Conservation (phyloP, 2,329 filamentous ascomycete species). For the Grosmannia clavigera region DNA sequence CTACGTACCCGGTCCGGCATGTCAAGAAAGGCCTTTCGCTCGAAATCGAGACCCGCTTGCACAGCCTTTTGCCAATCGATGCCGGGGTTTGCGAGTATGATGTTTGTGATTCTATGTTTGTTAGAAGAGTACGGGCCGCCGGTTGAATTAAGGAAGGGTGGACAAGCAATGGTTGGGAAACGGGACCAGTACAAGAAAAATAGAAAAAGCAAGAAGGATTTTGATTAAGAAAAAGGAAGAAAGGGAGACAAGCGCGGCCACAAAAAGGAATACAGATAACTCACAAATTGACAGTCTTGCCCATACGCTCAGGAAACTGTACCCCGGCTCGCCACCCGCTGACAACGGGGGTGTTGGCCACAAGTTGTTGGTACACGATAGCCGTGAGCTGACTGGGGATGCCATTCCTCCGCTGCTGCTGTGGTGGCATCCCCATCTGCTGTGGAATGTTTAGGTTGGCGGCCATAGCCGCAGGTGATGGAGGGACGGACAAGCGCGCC, state of each 20-base stretch:
- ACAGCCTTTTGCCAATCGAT: conserved; percentile 29
- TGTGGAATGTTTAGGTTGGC: conserved; percentile 35
- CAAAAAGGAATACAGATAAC: conserved; percentile 10
- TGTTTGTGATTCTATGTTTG: conserved; percentile 34
- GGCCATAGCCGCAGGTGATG: conserved; percentile 38
- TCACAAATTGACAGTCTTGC: conserved; percentile 30
- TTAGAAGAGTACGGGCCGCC: neutral
- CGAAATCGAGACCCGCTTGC: conserved; percentile 30
- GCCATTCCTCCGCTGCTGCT: conserved; percentile 26
- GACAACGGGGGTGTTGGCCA: conserved; percentile 18
- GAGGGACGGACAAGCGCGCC: neutral
- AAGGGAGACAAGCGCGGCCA: neutral
- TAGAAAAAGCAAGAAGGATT: neutral
- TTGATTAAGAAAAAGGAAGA: neutral
- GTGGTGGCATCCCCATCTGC: conserved; percentile 37
- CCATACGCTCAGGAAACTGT: conserved; percentile 26
- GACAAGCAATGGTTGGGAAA: neutral
- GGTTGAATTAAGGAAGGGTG: too few species aligned
- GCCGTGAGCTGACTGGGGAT: conserved; percentile 22
- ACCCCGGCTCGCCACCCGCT: conserved; percentile 28
- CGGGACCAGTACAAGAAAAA: neutral
- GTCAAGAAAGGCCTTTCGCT: conserved; percentile 33
- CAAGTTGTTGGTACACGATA: conserved; percentile 19
- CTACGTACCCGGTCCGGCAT: conserved; percentile 34
- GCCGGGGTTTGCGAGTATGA: conserved; percentile 31